phyloP scores from a whole-genome alignment of 139 green algal genomes.

The Micractinium sp. region DNA sequence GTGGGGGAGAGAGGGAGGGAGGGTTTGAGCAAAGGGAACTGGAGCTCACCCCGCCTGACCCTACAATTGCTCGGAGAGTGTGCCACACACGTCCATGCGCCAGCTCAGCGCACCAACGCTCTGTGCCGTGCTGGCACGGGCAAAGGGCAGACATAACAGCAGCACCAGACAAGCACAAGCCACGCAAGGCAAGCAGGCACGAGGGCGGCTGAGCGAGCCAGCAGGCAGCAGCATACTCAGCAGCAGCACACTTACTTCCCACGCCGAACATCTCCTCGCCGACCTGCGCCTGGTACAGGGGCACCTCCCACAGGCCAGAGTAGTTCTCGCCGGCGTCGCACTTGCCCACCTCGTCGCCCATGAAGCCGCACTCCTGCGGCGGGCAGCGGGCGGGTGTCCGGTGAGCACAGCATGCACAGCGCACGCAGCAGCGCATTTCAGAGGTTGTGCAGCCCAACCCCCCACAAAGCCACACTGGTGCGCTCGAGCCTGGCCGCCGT shows the following conservation, averaged over 20 bases:
- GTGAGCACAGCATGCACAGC: neutral
- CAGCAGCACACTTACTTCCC: neutral
- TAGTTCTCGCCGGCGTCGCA: conserved; percentile 19
- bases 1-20: neutral
- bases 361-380: conserved; percentile 31
- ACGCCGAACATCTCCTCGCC: conserved; percentile 8
- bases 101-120: neutral
- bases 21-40: neutral
- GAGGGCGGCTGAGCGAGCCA: neutral
- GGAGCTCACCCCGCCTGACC: neutral
- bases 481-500: too few species aligned
- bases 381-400: neutral
- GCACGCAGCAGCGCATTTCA: too few species aligned
- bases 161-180: neutral
- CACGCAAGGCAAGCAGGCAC: neutral
- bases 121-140: neutral
- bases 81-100: neutral
- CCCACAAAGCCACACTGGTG: too few species aligned
- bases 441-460: too few species aligned
- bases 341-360: neutral
- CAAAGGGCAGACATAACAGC: neutral
- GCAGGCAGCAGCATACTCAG: neutral
- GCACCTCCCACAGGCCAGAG: conserved; percentile 37
- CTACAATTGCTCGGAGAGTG: neutral
- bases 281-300: conserved; percentile 33